A percentile compares a stretch with the other conserved stretches of the same genome.
These are phyloP conservation scores for Cladosporium sp. DNA, from an alignment of 2,329 filamentous ascomycete species.

Conservation along the genomic window DNA sequence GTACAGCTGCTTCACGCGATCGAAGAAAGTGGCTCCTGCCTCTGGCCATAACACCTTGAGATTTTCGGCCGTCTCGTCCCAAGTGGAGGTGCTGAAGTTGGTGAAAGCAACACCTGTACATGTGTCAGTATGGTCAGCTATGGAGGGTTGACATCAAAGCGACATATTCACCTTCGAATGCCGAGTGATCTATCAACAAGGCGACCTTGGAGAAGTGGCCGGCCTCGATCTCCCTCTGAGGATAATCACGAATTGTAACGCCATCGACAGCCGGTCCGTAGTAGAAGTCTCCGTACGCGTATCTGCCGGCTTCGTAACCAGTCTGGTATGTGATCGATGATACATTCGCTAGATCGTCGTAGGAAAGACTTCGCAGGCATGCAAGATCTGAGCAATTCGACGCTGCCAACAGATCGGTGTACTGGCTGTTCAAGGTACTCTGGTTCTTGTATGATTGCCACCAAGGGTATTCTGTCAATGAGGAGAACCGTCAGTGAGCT, in stretches of 20 bases:
- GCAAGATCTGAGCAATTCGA: constrained; percentile 34
- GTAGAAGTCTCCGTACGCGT: neutral
- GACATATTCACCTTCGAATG: constrained; percentile 25
- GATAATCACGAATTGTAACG: constrained; percentile 39
- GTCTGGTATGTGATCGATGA: neutral
- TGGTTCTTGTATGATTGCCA: constrained; percentile 33
- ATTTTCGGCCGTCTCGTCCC: constrained; percentile 33
- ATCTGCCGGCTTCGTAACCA: neutral
- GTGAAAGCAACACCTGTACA: constrained; percentile 30
- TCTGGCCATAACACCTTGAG: constrained; percentile 36
- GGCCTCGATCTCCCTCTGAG: constrained; percentile 34
- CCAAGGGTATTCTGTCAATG: constrained; percentile 34
- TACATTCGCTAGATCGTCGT: neutral
- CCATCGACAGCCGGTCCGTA: constrained; percentile 42
- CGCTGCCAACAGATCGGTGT: constrained; percentile 23
- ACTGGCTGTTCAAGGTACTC: constrained; percentile 20
- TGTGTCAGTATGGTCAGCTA: constrained; percentile 33
- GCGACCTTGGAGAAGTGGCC: constrained; percentile 40
- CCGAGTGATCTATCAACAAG: constrained; percentile 37
- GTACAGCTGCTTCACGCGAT: constrained; percentile 44
- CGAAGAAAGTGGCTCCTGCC: constrained; percentile 39
- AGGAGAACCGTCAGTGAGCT: neutral
- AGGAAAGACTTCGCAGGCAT: constrained; percentile 27
- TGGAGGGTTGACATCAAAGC: neutral
- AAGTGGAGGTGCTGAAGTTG: constrained; percentile 31